phyloP scores from a whole-genome alignment of 2,329 filamentous ascomycete genomes.

The Lecanicillium sp. region DNA sequence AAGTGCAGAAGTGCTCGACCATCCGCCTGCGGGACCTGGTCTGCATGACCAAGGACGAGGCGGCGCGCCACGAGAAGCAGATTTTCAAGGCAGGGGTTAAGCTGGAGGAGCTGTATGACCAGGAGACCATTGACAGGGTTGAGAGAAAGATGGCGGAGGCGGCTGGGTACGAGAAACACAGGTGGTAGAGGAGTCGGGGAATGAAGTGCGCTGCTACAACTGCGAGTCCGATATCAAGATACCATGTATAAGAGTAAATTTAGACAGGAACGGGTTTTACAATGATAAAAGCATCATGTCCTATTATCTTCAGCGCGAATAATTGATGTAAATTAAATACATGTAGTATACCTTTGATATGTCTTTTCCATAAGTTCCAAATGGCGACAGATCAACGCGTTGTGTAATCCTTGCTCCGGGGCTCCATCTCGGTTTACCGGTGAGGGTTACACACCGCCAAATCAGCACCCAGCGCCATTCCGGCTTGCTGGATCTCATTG shows the following conservation, averaged over 20 bases:
- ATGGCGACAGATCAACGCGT: too few species aligned
- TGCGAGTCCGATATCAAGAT: neutral
- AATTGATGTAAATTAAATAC: too few species aligned
- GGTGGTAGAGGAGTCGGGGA: slow-evolving; percentile 21
- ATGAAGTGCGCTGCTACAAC: neutral
- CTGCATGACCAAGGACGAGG: slow-evolving; percentile 91
- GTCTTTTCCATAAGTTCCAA: too few species aligned
- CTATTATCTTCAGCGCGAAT: too few species aligned
- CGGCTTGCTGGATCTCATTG: too few species aligned
- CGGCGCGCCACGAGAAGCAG: slow-evolving; percentile 69
- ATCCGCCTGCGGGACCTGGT: slow-evolving; percentile 68
- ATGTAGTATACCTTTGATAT: too few species aligned
- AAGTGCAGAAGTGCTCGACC: slow-evolving; percentile 72
- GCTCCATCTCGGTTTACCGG: too few species aligned
- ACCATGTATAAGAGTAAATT: neutral
- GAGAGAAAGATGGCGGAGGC: slow-evolving; percentile 63
- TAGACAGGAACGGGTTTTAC: neutral
- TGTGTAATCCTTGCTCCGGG: too few species aligned
- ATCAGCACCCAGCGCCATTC: too few species aligned
- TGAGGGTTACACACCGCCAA: too few species aligned
- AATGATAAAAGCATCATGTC: too few species aligned
- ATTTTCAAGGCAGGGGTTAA: slow-evolving; percentile 64
- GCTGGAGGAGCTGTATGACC: slow-evolving; percentile 68
- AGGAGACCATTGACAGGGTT: slow-evolving; percentile 60
- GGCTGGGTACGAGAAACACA: slow-evolving; percentile 49